Evolutionary conservation across 2,329 filamentous ascomycete genomes (phyloP).

Genomic region (Colletotrichum melonis): DNA sequence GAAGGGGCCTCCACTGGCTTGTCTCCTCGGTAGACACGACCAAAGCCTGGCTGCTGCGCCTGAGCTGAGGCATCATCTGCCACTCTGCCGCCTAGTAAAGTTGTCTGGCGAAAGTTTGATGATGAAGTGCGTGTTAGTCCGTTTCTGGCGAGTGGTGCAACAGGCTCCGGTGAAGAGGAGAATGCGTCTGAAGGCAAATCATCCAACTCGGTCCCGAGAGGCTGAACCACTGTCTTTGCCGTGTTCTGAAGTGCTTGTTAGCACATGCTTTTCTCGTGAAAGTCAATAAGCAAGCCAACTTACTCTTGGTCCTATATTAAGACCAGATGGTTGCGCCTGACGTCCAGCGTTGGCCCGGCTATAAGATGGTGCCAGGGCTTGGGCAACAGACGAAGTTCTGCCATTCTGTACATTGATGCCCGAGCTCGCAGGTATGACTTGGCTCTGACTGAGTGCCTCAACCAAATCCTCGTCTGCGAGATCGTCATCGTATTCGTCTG

Average conservation of each 20-base stretch:
- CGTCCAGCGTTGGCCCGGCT: slow-evolving; percentile 6
- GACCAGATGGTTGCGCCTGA: neutral
- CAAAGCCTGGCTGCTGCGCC: slow-evolving; percentile 42
- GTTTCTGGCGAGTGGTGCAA: slow-evolving; percentile 10
- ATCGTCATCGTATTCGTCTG: slow-evolving; percentile 72
- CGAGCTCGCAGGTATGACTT: slow-evolving; percentile 15
- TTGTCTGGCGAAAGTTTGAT: slow-evolving; percentile 63
- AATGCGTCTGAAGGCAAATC: slow-evolving; percentile 76
- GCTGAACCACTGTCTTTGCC: neutral
- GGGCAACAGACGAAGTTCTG: neutral
- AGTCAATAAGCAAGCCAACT: neutral
- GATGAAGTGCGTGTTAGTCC: slow-evolving; percentile 50
- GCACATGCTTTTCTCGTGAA: neutral
- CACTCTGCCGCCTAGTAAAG: slow-evolving; percentile 60
- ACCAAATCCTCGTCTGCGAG: slow-evolving; percentile 76
- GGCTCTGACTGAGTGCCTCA: slow-evolving; percentile 65
- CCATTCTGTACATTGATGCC: neutral
- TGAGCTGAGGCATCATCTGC: slow-evolving; percentile 40
- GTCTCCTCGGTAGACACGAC: slow-evolving; percentile 64
- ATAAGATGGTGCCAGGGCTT: slow-evolving; percentile 2
- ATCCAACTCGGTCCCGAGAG: slow-evolving; percentile 54
- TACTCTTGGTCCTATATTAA: neutral
- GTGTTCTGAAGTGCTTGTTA: neutral
- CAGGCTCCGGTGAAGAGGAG: slow-evolving; percentile 64
- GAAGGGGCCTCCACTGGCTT: slow-evolving; percentile 77